Percentiles rank a stretch among this genome's conserved stretches.
Conservation (phyloP, 2,329 filamentous ascomycete genomes). For the Colletotrichum simmondsii region DNA sequence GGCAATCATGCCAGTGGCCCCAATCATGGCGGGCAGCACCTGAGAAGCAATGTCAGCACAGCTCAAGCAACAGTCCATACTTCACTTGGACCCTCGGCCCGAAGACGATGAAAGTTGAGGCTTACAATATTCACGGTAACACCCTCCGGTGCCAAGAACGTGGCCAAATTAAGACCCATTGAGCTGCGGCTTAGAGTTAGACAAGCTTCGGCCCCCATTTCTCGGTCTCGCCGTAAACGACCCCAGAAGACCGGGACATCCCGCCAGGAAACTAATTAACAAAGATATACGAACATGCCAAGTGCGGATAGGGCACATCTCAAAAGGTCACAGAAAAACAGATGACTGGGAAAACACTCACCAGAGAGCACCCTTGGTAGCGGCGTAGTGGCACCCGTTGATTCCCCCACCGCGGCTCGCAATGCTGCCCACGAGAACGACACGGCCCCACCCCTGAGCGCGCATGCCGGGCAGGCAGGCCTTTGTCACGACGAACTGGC, state of each 20-base stretch:
- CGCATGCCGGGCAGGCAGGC: slow-evolving; percentile 45
- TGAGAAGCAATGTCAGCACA: slow-evolving; percentile 25
- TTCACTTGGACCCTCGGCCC: background rate
- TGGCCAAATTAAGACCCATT: slow-evolving; percentile 47
- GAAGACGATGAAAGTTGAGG: background rate
- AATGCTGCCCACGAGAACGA: slow-evolving; percentile 47
- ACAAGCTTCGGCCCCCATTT: background rate
- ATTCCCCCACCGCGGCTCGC: slow-evolving; percentile 45
- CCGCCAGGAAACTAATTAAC: background rate
- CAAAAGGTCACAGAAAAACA: background rate
- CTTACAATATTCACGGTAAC: slow-evolving; percentile 48
- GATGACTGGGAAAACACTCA: slow-evolving; percentile 1
- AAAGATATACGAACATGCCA: background rate
- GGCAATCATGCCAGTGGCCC: slow-evolving; percentile 48
- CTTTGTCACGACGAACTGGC: slow-evolving; percentile 47
- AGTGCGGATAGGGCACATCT: background rate
- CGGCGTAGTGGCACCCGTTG: slow-evolving; percentile 49
- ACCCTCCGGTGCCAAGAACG: slow-evolving; percentile 44
- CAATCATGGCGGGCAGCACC: slow-evolving; percentile 50
- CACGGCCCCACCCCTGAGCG: slow-evolving; percentile 43
- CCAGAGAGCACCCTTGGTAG: slow-evolving; percentile 43
- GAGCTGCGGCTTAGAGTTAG: slow-evolving; percentile 38
- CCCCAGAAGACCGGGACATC: background rate
- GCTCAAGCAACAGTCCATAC: background rate
- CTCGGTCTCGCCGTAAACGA: background rate